A percentile compares a stretch with the other conserved stretches of the same genome.
These are phyloP conservation scores for Penicillium daleae DNA, from an alignment of 495 filamentous ascomycete genomes.

Conservation along the genomic window DNA sequence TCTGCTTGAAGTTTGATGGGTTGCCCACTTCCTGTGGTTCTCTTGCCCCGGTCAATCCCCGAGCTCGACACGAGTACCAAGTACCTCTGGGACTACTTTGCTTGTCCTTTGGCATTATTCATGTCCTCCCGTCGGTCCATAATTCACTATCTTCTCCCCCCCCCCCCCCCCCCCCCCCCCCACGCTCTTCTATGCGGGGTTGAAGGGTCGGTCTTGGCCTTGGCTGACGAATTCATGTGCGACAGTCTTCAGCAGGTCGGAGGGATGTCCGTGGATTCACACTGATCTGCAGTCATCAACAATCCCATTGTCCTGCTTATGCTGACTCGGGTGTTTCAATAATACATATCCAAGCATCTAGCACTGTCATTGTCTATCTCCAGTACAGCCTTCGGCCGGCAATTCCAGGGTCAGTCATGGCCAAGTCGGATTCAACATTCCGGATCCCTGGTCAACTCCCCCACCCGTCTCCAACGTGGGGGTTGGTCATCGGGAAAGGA, in stretches of 20 bases:
- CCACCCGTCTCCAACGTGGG: slow-evolving; percentile 7
- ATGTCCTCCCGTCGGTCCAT: too few relatives aligned
- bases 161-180: slow-evolving; percentile 20
- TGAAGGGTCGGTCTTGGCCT: neutral
- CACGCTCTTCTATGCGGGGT: slow-evolving; percentile 27
- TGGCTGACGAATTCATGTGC: neutral
- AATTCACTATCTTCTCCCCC: neutral
- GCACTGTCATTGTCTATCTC: too few relatives aligned
- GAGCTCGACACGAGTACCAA: too few relatives aligned
- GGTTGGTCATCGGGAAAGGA: neutral
- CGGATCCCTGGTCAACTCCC: neutral
- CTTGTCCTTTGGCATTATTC: too few relatives aligned
- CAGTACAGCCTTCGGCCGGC: too few relatives aligned
- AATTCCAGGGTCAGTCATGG: neutral
- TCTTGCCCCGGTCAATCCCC: too few relatives aligned
- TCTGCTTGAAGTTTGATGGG: too few relatives aligned
- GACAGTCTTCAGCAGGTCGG: slow-evolving; percentile 1
- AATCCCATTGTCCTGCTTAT: neutral
- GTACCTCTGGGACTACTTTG: too few relatives aligned
- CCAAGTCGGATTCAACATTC: neutral
- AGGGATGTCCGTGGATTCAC: slow-evolving; percentile 13
- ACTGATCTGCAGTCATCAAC: neutral
- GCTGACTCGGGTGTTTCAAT: too few relatives aligned
- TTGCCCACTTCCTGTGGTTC: neutral
- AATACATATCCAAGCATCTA: too few relatives aligned